Base-by-base conservation (phyloP, 2,329 filamentous ascomycete genomes). In the Aureobasidium sp. region DNA sequence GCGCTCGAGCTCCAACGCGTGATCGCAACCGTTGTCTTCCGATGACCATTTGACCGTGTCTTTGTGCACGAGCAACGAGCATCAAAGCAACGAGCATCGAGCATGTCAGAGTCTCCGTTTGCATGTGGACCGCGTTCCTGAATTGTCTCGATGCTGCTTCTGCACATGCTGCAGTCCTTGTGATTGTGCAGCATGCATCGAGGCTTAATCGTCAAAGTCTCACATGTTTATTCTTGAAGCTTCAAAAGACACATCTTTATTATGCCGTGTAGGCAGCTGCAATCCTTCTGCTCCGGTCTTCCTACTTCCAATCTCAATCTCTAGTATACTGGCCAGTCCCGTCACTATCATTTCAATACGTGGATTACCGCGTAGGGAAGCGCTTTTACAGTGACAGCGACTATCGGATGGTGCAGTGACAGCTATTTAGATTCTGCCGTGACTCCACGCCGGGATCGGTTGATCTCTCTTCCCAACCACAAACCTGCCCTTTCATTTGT, bases 391-490 rank as follows among this genome's bases (percentile, higher is more conserved):
- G n/a, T 27, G 9, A 6, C 37, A 47, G 54, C 54, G 54, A 48
- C 32, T 8, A 48, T 58, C 42, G 42, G 42, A 47, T 11, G 7
- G 25, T 44, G 53, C 29, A 57, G 37, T 29, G 21, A 42, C 37
- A 25, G 25, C 21, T 32, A 30, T 30, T n/a, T 34, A 57, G 53
- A 32, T 48, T 58, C 32, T 42, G 54, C 42, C 41, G 39, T 58
- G 54, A 48, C 37, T 48, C 44, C 13, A 48, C 54, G 54, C 54
- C 54, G 37, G 42, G 30, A 47, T 48, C 54, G 53, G 57, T 59
- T 59, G 57, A 50, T 59, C 30, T 27, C 25, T 49, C 53, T 49
- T 50, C 45, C n/a, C 57, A 59, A 59, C 57, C 57, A 42, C 7
- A 29, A 37, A 30, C 42, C 36, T 30, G 21, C 37, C 29, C 48